Base-by-base conservation (phyloP, 805 yeast species). In the Starmerella stellata region DNA sequence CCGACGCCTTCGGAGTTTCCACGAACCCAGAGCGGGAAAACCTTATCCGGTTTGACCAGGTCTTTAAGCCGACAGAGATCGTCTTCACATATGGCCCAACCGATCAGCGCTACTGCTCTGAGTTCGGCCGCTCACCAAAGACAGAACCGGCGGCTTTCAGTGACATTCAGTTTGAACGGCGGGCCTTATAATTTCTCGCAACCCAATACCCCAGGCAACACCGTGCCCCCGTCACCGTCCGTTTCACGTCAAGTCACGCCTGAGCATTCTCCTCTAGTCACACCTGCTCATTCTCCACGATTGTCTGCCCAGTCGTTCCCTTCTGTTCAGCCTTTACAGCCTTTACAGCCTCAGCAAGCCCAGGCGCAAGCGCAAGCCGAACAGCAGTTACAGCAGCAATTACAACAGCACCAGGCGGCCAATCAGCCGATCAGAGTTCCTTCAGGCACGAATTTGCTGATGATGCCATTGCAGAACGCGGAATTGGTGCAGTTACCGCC, bases 231-330 rank as follows among this genome's bases (percentile, higher is more conserved):
- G 11, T 59, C 64, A 19, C 67, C 67, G 4, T 52, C 58, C 3
- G 54, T 57, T 15, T 52, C 61, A 13, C 53, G 59, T 14, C 52
- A 61, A 2, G 50, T 48, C 3, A 57, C 63, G 17, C 66, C 66
- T 11, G 52, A 59, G 3, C 66, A 59, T 44, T 64, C 68, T 8
- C 68, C 68, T 18, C 50, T 64, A 38, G 61, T 52, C 27, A 64
- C 68, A 13, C 68, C 68, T 5, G 64, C 64, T 2, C 68, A 61
- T 42, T 62, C 67, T 21, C 68, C 68, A 21, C 52, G 65, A 5
- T 47, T 64, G 24, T 59, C 19, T 13, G 19, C 32, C 5, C 9
- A 5, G 32, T 9, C 7, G 11, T 7, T 29, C 19, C 19, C 32
- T 7, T 29, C 32, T 8, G 32, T 13, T 13, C n/a, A n/a, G n/a